Evolutionary conservation across 306 rosid species (phyloP).

Genomic region (Fragaria nilgerrensis): DNA sequence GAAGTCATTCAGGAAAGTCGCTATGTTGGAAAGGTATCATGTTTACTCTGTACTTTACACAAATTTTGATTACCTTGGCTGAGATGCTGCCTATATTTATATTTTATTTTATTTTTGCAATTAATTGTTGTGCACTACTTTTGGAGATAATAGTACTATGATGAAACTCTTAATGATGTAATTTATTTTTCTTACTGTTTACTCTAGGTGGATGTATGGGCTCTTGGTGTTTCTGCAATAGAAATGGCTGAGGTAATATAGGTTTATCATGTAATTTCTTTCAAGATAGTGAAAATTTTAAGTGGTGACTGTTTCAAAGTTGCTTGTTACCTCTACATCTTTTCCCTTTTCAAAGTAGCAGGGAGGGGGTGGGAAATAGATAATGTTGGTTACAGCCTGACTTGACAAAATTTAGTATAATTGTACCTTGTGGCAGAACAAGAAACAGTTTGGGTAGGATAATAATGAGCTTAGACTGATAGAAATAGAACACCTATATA

Average conservation of each 20-base stretch:
- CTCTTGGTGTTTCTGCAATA: slow-evolving; percentile 99
- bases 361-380: not conserved
- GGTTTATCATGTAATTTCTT: slow-evolving; percentile 15
- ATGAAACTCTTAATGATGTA: not conserved
- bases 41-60: slow-evolving; percentile 7
- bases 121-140: not conserved
- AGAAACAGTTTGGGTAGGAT: no score
- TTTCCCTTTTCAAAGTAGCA: not conserved
- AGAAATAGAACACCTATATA: no score
- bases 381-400: not conserved
- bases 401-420: not conserved
- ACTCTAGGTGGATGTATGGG: slow-evolving; percentile 96
- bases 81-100: slow-evolving; percentile 7
- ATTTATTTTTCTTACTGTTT: slow-evolving; percentile 16
- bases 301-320: slow-evolving; percentile 10
- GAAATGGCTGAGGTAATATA: slow-evolving; percentile 98
- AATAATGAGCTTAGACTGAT: no score
- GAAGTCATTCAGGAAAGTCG: slow-evolving; percentile 99
- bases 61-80: slow-evolving; percentile 24
- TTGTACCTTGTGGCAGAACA: not conserved
- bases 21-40: slow-evolving; percentile 87
- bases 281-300: not conserved
- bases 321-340: not conserved
- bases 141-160: not conserved
- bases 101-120: not conserved